phyloP scores from a whole-genome alignment of 495 filamentous ascomycete species.

The Penicillium bialowiezense region DNA sequence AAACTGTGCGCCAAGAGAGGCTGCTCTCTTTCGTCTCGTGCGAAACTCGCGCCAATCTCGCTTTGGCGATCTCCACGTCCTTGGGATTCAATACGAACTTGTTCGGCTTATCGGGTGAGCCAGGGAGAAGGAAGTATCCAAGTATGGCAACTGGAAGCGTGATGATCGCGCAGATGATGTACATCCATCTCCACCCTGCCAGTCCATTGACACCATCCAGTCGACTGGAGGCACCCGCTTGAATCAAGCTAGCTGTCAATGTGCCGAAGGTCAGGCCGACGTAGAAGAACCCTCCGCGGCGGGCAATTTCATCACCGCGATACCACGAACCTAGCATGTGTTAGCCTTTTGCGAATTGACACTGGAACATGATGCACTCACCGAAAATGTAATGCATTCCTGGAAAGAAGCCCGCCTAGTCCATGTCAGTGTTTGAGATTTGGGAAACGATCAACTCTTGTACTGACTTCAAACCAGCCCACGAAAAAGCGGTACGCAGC shows the following conservation, averaged over 20 bases:
- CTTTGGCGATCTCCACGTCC: conserved; percentile 33
- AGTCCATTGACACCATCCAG: conserved; percentile 47
- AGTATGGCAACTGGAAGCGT: conserved; percentile 48
- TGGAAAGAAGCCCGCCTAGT: conserved; percentile 41
- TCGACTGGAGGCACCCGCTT: conserved; percentile 39
- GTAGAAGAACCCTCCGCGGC: conserved; percentile 49
- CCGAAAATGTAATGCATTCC: conserved; percentile 47
- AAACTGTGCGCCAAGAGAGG: conserved; percentile 25
- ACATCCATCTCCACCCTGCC: conserved; percentile 55
- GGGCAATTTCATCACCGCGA: conserved; percentile 37
- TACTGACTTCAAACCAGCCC: conserved; percentile 70
- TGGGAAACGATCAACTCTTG: background rate
- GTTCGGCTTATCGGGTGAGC: conserved; percentile 44
- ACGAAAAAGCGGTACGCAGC: conserved; percentile 75
- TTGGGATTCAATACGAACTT: conserved; percentile 33
- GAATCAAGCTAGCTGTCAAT: conserved; percentile 49
- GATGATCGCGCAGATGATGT: conserved; percentile 49
- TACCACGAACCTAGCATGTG: conserved; percentile 39
- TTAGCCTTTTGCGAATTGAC: background rate
- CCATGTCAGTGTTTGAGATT: background rate
- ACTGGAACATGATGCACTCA: conserved; percentile 53
- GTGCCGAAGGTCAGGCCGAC: conserved; percentile 47
- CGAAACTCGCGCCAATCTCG: conserved; percentile 27
- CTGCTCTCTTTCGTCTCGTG: conserved; percentile 21
- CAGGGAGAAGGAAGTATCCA: conserved; percentile 39